A percentile compares a stretch with the other conserved stretches of the same genome.
These are phyloP conservation scores for Colletotrichum tofieldiae DNA, from an alignment of 2,329 filamentous ascomycete species.

Conservation along the genomic window DNA sequence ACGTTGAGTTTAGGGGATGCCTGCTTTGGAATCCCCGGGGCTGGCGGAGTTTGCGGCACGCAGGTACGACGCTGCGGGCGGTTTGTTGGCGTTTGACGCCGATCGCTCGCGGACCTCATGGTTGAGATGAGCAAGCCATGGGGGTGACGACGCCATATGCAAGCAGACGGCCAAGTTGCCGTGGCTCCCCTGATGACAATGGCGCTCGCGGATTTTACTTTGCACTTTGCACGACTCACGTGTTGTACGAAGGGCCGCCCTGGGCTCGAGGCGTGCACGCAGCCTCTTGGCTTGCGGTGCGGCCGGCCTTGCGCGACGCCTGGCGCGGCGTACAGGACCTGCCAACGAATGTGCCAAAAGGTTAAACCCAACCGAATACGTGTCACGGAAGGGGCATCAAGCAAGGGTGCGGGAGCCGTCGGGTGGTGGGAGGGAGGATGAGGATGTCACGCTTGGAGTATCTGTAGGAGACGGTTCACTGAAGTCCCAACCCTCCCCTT, in stretches of 20 bases:
- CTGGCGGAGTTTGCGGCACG: not conserved
- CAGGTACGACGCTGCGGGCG: not conserved
- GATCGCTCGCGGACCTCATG: not conserved
- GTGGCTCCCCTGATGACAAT: not conserved
- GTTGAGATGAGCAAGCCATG: not conserved
- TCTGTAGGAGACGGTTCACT: not conserved
- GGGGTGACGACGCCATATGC: no score
- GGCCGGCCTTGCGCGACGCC: not conserved
- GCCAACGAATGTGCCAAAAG: constrained; percentile 13
- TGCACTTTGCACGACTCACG: not conserved
- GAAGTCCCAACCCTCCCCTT: not conserved
- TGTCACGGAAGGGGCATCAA: not conserved
- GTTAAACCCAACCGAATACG: constrained; percentile 13
- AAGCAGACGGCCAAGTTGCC: not conserved
- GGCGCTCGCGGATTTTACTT: not conserved
- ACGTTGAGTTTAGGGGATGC: not conserved
- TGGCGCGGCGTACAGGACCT: not conserved
- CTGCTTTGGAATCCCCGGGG: not conserved
- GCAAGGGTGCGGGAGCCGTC: not conserved
- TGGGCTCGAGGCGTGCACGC: not conserved
- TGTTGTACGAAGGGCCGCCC: not conserved
- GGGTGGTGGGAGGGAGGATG: not conserved
- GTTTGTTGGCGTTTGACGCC: not conserved
- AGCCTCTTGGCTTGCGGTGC: not conserved
- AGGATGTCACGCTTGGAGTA: not conserved